These are phyloP conservation scores for Moesziomyces aphidis DNA, from an alignment of 1,284 basidiomycete species.

Conservation along the genomic window DNA sequence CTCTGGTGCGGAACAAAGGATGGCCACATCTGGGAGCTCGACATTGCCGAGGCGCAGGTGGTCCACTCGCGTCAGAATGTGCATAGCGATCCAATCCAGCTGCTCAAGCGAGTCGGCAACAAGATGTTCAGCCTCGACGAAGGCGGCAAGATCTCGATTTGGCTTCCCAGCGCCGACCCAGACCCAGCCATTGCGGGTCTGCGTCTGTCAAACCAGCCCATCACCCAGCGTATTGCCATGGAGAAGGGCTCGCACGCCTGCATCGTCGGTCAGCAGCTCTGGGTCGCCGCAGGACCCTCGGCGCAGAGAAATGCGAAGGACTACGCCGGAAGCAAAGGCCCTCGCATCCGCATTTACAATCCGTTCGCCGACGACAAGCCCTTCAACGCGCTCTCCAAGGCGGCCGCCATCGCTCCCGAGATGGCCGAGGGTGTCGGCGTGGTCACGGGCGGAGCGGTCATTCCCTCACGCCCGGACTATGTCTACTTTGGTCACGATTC, in stretches of 20 bases:
- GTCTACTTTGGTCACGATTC: constrained; percentile 95
- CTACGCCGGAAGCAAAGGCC: constrained; percentile 33
- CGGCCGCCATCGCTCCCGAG: constrained; percentile 68
- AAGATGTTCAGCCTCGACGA: constrained; percentile 63
- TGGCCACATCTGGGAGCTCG: constrained; percentile 62
- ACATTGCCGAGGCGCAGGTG: constrained; percentile 47
- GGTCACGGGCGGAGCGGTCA: constrained; percentile 81
- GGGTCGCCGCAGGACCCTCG: constrained; percentile 50
- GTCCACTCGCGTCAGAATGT: constrained; percentile 43
- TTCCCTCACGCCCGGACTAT: constrained; percentile 76
- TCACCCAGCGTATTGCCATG: constrained; percentile 61
- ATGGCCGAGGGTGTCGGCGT: constrained; percentile 77
- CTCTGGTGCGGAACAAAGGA: constrained; percentile 64
- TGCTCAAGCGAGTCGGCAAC: constrained; percentile 54
- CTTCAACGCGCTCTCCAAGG: constrained; percentile 62
- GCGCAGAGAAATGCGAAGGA: constrained; percentile 24
- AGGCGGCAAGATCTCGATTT: constrained; percentile 63
- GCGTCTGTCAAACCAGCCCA: constrained; percentile 49
- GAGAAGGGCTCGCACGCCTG: constrained; percentile 54
- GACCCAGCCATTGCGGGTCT: constrained; percentile 32
- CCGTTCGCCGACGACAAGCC: constrained; percentile 61
- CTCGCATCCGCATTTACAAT: constrained; percentile 61
- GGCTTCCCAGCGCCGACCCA: constrained; percentile 45
- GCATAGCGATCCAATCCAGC: constrained; percentile 54
- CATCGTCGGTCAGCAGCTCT: constrained; percentile 61